Evolutionary conservation across 768 basidiomycete species (phyloP), one percentile per base, ranked within the genome.

Genomic region (Podaxis sp.): DNA sequence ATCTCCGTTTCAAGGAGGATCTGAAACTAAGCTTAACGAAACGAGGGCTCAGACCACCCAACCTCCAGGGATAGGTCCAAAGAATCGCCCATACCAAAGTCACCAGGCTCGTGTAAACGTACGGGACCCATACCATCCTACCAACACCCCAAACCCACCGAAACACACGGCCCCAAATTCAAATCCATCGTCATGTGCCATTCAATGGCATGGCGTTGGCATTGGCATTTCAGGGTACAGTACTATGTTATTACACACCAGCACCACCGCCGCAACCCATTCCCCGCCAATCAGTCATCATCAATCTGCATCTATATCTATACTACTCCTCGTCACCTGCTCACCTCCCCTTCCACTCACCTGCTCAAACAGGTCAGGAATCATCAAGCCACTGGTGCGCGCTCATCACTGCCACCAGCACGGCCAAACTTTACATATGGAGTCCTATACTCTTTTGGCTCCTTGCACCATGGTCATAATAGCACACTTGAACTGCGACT

Each of bases 401-500:
- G 53, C 26, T 36, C 61, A 55, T 54, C 61, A 55, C 9, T 2
- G 19, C 61, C 40, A 46, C 26, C 44, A 62, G 13, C 30, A 36
- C 5, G 53, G 39, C 53, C 39, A 26, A 55, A 36, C n/a, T 49
- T 46, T 55, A 48, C 61, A 62, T 48, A 62, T 53, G 61, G 61
- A 24, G 61, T 19, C 19, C 15, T n/a, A 12, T 4, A n/a, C 53
- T 38, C 53, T 17, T 38, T 39, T 44, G 36, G 39, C 24, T 8
- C 7, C 46, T 33, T 49, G 28, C 19, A 22, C 48, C 46, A 48
- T 59, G 57, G 44, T 26, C 42, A 48, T 13, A 48, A 39, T 40
- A 19, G 12, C 36, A 30, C 24, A 54, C 19, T 40, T 15, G 8
- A 19, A 13, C 26, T 51, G 49, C 1, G 49, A 4, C 49, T 51